A percentile compares a stretch with the other conserved stretches of the same genome.
These are phyloP conservation scores for Lathyrus aphaca DNA, from an alignment of 306 rosid species.

Conservation along the genomic window DNA sequence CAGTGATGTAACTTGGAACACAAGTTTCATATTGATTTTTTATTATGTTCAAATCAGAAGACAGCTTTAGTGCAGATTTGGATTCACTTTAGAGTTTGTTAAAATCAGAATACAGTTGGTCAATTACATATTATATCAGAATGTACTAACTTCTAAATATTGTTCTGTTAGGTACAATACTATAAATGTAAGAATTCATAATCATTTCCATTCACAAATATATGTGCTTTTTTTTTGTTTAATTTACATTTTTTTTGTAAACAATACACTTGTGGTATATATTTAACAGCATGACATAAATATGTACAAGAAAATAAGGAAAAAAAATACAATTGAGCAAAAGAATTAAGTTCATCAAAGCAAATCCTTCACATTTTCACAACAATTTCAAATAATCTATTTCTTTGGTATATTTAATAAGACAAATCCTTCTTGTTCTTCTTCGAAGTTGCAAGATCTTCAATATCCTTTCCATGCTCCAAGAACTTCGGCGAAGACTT, in stretches of 20 bases:
- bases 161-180: neutral
- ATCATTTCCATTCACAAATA: constrained; percentile 40
- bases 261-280: constrained; percentile 45
- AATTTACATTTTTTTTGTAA: constrained; percentile 24
- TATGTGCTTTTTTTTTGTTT: constrained; percentile 8
- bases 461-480: constrained; percentile 92
- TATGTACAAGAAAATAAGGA: constrained; percentile 46
- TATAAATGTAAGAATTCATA: constrained; percentile 16
- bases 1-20: constrained; percentile 11
- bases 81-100: constrained; percentile 13
- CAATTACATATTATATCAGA: constrained; percentile 12
- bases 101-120: neutral
- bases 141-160: constrained; percentile 6
- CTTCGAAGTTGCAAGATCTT: constrained; percentile 43
- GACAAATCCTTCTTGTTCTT: constrained; percentile 23
- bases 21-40: constrained; percentile 7
- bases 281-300: constrained; percentile 42
- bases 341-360: constrained; percentile 61
- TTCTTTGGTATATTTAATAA: constrained; percentile 38
- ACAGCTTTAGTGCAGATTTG: neutral
- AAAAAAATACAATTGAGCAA: constrained; percentile 43
- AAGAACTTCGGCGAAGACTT: constrained; percentile 83
- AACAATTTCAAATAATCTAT: constrained; percentile 49
- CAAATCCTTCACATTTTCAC: constrained; percentile 47
- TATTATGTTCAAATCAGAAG: constrained; percentile 16